Evolutionary conservation across 352 stramenopile genomes (phyloP), one percentile per base, ranked within the genome.

Genomic region (Phytophthora sojae): DNA sequence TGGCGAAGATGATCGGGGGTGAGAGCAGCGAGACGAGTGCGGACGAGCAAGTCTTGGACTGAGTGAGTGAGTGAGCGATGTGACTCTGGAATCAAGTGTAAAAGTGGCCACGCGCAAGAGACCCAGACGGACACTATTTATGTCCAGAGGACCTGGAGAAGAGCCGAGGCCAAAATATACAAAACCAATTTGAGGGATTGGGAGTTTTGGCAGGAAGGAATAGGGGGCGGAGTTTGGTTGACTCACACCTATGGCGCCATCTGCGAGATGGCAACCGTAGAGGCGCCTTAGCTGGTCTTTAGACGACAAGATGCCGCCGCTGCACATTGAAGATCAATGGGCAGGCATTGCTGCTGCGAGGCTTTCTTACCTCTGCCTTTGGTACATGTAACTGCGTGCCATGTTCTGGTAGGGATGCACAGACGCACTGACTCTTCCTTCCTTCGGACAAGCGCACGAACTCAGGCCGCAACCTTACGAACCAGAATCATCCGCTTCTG

Each of bases 401-500:
- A 21, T 21, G 21, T 21, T 21, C 21, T 21, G 21, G 21, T 21
- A 21, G 21, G 21, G 21, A 21, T 21, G 21, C 21, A 21, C 26
- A 30, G 26, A 30, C 3, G 53, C 44, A 49, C 65, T 68, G 65
- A 63, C 65, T 68, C 65, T 72, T 61, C 45, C 35, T 32, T 53
- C 12, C 52, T 55, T 19, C 14, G 19, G 17, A 69, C 61, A 37
- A 65, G 55, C 37, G 11, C 50, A 72, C 47, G 45, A 57, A 63
- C 39, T 29, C 26, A 14, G 63, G 25, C 60, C 60, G 63, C 65
- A 42, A 72, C 59, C 4, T 23, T 26, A 55, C 66, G 59, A 69
- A 61, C 66, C 66, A 73, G 66, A 73, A 73, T 73, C 66, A 73
- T 69, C 66, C 65, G 65, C 65, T 73, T 68, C 51, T 72, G 23